Percentiles rank a stretch among this genome's conserved stretches.
Evolutionary conservation across 31 red algal species (phyloP).

Genomic region (Bonnemaisonia californica): DNA sequence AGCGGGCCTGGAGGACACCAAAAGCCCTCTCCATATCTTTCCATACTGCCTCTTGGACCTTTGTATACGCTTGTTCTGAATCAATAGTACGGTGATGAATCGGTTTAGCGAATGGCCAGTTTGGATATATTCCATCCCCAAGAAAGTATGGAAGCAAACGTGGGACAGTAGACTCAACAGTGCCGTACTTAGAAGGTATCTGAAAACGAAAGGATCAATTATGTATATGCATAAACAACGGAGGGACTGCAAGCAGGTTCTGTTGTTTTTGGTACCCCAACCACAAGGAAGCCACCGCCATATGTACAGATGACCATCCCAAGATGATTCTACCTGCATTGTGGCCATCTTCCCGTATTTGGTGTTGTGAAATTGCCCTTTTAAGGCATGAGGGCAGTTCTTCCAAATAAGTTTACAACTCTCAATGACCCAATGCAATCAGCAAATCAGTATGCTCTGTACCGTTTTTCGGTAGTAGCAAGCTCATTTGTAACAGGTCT

Average conservation of each 20-base stretch:
- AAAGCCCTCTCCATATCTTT: conserved; percentile 34
- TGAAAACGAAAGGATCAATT: background rate
- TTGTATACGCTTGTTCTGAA: background rate
- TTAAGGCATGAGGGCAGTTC: conserved; percentile 13
- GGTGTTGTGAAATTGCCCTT: background rate
- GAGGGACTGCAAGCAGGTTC: background rate
- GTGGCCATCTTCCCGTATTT: conserved; percentile 2
- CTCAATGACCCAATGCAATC: conserved; percentile 15
- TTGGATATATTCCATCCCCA: conserved; percentile 25
- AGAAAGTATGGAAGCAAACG: background rate
- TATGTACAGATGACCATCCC: conserved; percentile 11
- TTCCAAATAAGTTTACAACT: conserved; percentile 31
- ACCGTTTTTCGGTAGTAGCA: background rate
- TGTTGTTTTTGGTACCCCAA: conserved; percentile 27
- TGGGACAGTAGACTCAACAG: background rate
- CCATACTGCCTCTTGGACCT: background rate
- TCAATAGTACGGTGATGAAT: background rate
- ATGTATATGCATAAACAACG: conserved; percentile 4
- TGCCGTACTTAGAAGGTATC: background rate
- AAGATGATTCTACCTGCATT: background rate
- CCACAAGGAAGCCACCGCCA: conserved; percentile 23
- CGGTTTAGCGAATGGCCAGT: conserved; percentile 21
- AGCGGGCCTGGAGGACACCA: conserved; percentile 21
- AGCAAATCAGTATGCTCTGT: conserved; percentile 11
- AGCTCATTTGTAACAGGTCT: background rate